These are phyloP conservation scores for Typha latifolia DNA, from an alignment of 176 grass and related monocot species.

Conservation along the genomic window DNA sequence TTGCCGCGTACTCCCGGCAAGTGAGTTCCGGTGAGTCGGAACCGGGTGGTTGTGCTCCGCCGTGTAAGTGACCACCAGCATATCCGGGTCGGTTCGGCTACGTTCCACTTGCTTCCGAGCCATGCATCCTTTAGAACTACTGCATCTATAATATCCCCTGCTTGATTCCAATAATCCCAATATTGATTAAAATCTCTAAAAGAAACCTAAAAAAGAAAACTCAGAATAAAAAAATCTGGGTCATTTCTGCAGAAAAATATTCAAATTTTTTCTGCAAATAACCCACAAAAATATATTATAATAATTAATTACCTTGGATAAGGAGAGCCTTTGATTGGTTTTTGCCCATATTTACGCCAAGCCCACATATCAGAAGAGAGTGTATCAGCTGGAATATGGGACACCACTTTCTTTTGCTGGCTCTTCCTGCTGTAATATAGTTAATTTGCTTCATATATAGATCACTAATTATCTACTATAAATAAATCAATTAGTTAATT, in stretches of 20 bases:
- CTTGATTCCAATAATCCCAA: background rate
- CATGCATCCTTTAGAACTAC: slow-evolving; percentile 88
- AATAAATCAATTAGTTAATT: background rate
- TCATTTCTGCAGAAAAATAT: too few species aligned
- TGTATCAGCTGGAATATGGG: slow-evolving; percentile 66
- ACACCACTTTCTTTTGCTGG: slow-evolving; percentile 78
- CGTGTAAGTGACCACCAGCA: slow-evolving; percentile 85
- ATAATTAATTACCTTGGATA: slow-evolving; percentile 47
- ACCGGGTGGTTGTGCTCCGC: slow-evolving; percentile 84
- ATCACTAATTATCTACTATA: too few species aligned
- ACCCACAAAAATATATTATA: too few species aligned
- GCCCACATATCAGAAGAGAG: slow-evolving; percentile 78
- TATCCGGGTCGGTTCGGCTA: slow-evolving; percentile 51
- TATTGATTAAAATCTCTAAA: background rate
- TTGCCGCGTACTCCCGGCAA: slow-evolving; percentile 74
- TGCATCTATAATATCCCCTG: slow-evolving; percentile 94
- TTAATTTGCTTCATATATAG: background rate
- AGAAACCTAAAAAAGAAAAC: background rate
- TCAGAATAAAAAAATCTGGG: background rate
- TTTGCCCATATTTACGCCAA: slow-evolving; percentile 99
- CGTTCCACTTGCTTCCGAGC: slow-evolving; percentile 92
- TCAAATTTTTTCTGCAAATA: too few species aligned
- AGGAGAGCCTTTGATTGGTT: slow-evolving; percentile 98
- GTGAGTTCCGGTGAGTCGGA: slow-evolving; percentile 78
- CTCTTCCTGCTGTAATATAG: slow-evolving; percentile 60